These are phyloP conservation scores for Tylopilus sp. DNA, from an alignment of 768 basidiomycete genomes.

Conservation along the genomic window DNA sequence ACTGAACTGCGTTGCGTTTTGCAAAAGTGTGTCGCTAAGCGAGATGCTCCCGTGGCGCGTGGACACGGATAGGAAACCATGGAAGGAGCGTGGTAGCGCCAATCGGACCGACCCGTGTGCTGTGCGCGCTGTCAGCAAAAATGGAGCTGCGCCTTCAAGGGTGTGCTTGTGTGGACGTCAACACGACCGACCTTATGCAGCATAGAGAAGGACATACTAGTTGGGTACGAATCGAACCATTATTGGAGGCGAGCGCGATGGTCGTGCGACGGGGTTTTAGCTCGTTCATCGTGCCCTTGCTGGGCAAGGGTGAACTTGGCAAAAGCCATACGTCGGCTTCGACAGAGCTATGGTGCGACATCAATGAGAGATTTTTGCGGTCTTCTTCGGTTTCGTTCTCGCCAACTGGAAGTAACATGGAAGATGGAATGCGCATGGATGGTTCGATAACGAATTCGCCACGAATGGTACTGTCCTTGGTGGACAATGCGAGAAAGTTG, in stretches of 20 bases:
- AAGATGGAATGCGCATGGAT: constrained; percentile 34
- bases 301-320: not conserved
- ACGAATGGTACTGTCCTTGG: constrained; percentile 3
- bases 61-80: constrained; percentile 11
- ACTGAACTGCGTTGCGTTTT: constrained; percentile 20
- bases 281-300: not conserved
- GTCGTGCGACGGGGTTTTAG: constrained; percentile 13
- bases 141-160: constrained; percentile 14
- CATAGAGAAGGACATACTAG: constrained; percentile 15
- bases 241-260: constrained; percentile 15
- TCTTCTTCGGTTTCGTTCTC: constrained; percentile 34
- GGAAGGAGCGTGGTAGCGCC: constrained; percentile 20
- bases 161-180: constrained; percentile 12
- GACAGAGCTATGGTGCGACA: constrained; percentile 34
- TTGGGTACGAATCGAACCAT: constrained; percentile 15
- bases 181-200: not conserved
- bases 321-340: constrained; percentile 40
- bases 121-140: constrained; percentile 8
- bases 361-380: constrained; percentile 38
- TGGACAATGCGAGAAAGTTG: constrained; percentile 20
- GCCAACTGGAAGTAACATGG: constrained; percentile 38
- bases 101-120: constrained; percentile 16
- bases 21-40: constrained; percentile 12
- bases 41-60: constrained; percentile 17
- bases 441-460: constrained; percentile 45